A percentile compares a stretch with the other conserved stretches of the same genome.
phyloP scores from a whole-genome alignment of 2,329 filamentous ascomycete species.

The Ophiostoma perfectum region DNA sequence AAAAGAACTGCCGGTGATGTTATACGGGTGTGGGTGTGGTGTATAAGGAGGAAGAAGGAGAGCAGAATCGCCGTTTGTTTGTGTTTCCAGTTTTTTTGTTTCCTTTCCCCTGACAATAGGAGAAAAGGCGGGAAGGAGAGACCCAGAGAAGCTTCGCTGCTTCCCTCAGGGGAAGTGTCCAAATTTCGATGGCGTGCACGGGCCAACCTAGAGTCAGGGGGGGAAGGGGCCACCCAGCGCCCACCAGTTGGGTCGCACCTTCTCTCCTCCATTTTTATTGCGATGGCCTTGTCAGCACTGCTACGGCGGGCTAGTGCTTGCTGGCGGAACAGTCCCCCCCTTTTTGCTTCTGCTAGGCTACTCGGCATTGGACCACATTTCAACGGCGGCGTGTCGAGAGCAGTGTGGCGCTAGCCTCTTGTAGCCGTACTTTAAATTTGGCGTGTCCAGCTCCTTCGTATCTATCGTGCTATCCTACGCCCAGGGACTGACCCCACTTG shows the following conservation, averaged over 20 bases:
- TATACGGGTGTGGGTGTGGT: neutral
- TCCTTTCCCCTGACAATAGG: constrained; percentile 20
- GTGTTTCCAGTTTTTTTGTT: constrained; percentile 24
- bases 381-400: constrained; percentile 2
- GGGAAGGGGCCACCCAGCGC: constrained; percentile 25
- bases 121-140: constrained; percentile 26
- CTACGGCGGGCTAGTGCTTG: constrained; percentile 5
- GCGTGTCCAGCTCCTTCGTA: neutral
- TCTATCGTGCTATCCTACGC: neutral
- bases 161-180: constrained; percentile 26
- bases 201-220: constrained; percentile 26
- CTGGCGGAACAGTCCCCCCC: constrained; percentile 1
- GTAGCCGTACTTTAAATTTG: neutral
- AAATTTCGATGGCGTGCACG: constrained; percentile 30
- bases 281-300: constrained; percentile 19
- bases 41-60: constrained; percentile 7
- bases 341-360: constrained; percentile 7
- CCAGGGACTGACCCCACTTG: neutral
- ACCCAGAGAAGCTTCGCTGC: constrained; percentile 25
- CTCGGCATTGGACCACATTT: constrained; percentile 8
- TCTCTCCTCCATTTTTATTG: constrained; percentile 20
- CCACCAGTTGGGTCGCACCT: constrained; percentile 7
- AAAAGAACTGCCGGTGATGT: constrained; percentile 9
- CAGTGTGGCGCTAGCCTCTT: constrained; percentile 17
- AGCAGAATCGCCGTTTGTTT: constrained; percentile 22